Evolutionary conservation across 148 eudicot species (phyloP).

Genomic region (Pouteria glomerata): DNA sequence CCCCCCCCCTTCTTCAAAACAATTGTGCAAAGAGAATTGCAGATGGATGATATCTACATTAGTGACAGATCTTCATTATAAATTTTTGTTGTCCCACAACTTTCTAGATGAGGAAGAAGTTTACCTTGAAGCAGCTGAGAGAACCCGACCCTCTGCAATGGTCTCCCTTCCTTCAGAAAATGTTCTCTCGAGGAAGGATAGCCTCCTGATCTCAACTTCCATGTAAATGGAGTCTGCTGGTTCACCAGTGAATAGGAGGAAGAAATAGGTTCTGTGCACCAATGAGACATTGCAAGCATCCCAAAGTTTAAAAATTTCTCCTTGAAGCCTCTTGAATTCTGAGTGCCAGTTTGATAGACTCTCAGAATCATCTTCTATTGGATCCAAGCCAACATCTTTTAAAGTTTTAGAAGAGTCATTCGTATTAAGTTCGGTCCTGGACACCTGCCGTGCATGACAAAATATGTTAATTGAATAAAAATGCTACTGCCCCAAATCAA

Average conservation of each 20-base stretch:
- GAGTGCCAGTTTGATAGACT: constrained; percentile 42
- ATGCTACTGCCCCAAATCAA: neutral
- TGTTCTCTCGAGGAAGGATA: constrained; percentile 58
- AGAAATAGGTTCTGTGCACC: constrained; percentile 86
- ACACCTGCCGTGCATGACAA: constrained; percentile 23
- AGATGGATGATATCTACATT: neutral
- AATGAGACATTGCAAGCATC: constrained; percentile 66
- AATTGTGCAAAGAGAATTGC: neutral
- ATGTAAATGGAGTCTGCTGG: constrained; percentile 77
- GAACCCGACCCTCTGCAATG: constrained; percentile 43
- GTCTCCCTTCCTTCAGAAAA: constrained; percentile 55
- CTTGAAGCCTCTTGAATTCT: constrained; percentile 64
- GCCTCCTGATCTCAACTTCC: constrained; percentile 84
- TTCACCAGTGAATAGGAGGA: constrained; percentile 72
- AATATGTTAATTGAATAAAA: neutral
- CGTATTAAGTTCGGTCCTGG: constrained; percentile 15
- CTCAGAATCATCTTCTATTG: constrained; percentile 50
- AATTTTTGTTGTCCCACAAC: neutral
- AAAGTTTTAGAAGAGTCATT: constrained; percentile 29
- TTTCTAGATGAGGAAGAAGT: neutral
- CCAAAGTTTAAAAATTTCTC: constrained; percentile 78
- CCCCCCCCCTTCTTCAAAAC: no score
- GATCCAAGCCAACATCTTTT: constrained; percentile 75
- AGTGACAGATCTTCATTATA: neutral
- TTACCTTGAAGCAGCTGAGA: constrained; percentile 73